phyloP scores from a whole-genome alignment of 495 filamentous ascomycete species.

The Tuber indicum region DNA sequence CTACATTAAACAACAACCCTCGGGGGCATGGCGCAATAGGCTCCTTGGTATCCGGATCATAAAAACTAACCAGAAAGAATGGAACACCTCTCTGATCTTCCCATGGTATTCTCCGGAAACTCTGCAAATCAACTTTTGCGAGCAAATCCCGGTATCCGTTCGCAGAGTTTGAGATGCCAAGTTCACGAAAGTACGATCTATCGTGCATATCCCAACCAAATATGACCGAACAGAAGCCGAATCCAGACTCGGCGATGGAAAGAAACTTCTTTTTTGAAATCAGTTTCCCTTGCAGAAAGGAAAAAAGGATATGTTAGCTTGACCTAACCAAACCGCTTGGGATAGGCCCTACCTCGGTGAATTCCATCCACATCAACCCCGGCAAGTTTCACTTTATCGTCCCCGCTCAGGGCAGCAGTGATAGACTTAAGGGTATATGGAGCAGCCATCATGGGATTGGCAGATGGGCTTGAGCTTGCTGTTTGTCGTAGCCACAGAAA shows the following conservation, averaged over 20 bases:
- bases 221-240: slow-evolving; percentile 94
- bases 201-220: slow-evolving; percentile 99
- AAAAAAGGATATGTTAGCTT: neutral
- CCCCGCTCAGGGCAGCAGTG: slow-evolving; percentile 60
- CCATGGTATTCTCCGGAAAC: slow-evolving; percentile 89
- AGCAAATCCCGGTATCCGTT: slow-evolving; percentile 91
- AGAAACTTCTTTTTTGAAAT: slow-evolving; percentile 96
- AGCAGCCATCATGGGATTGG: slow-evolving; percentile 5
- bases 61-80: slow-evolving; percentile 87
- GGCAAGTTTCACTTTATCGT: slow-evolving; percentile 83
- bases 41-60: slow-evolving; percentile 62
- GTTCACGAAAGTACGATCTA: slow-evolving; percentile 73
- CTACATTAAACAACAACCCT: slow-evolving; percentile 60
- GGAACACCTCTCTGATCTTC: slow-evolving; percentile 62
- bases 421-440: slow-evolving; percentile 54
- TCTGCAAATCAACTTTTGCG: slow-evolving; percentile 71
- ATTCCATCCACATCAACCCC: slow-evolving; percentile 88
- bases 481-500: neutral
- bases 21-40: slow-evolving; percentile 78
- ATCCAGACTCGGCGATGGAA: slow-evolving; percentile 71
- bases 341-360: slow-evolving; percentile 53
- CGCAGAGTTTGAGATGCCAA: slow-evolving; percentile 81
- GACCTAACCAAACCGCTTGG: neutral
- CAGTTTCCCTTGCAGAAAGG: slow-evolving; percentile 57
- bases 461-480: neutral